Percentiles rank a stretch among this genome's conserved stretches.
phyloP scores from a whole-genome alignment of 2,329 filamentous ascomycete genomes.

The Harringtonia lauricola region DNA sequence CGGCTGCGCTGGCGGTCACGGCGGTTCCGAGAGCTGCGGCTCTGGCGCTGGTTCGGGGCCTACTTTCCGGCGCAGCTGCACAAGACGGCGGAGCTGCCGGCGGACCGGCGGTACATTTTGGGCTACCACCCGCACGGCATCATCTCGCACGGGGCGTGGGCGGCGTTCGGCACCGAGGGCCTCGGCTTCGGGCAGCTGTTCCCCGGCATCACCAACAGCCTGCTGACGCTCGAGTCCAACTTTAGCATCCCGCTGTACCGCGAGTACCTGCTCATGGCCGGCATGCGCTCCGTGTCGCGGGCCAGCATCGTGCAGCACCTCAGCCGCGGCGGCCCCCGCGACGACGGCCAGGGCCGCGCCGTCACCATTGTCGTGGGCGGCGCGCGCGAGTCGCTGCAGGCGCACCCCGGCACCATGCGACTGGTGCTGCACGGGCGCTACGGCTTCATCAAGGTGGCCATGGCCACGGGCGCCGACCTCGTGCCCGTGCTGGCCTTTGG shows the following conservation, averaged over 20 bases:
- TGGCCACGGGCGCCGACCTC: conserved; percentile 83
- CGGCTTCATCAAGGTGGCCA: conserved; percentile 87
- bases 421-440: conserved; percentile 77
- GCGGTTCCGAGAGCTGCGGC: conserved; percentile 56
- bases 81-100: conserved; percentile 67
- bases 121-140: conserved; percentile 95
- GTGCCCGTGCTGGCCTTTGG: conserved; percentile 89
- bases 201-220: conserved; percentile 86
- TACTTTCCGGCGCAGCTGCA: conserved; percentile 89
- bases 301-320: conserved; percentile 87
- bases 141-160: conserved; percentile 92
- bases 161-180: conserved; percentile 81
- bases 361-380: conserved; percentile 95
- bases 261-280: conserved; percentile 85
- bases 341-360: conserved; percentile 82
- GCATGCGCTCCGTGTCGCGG: conserved; percentile 77
- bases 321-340: conserved; percentile 63
- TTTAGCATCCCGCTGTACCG: conserved; percentile 90
- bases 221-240: conserved; percentile 91
- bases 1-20: conserved; percentile 64
- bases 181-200: conserved; percentile 80
- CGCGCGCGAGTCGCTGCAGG: conserved; percentile 83
- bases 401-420: conserved; percentile 64
- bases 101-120: conserved; percentile 87
- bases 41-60: conserved; percentile 83